Percentiles rank a stretch among this genome's conserved stretches.
These are phyloP conservation scores for Naganishia liquefaciens DNA, from an alignment of 1,284 basidiomycete species.

Conservation along the genomic window DNA sequence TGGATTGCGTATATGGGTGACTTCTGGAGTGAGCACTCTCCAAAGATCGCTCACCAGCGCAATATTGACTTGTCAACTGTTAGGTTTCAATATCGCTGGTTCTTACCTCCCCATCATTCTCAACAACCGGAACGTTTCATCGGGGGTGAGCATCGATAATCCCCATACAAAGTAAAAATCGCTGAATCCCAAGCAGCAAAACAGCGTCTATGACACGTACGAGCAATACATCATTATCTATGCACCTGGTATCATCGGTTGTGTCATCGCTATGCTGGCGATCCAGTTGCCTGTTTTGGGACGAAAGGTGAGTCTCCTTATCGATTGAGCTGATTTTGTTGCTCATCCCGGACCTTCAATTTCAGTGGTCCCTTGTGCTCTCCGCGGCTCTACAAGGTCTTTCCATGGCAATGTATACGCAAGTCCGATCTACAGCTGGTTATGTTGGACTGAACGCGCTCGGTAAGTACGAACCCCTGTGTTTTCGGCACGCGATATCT, in stretches of 20 bases:
- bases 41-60: background rate
- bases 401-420: constrained; percentile 53
- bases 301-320: constrained; percentile 39
- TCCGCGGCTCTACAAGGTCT: constrained; percentile 52
- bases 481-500: background rate
- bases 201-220: constrained; percentile 52
- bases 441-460: constrained; percentile 51
- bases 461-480: background rate
- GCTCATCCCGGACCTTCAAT: background rate
- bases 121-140: constrained; percentile 46
- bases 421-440: constrained; percentile 44
- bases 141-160: constrained; percentile 30
- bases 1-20: constrained; percentile 45
- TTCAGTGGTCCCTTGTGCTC: constrained; percentile 51
- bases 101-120: constrained; percentile 53
- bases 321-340: background rate
- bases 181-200: background rate
- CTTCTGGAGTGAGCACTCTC: constrained; percentile 31
- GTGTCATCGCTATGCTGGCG: constrained; percentile 47
- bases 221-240: constrained; percentile 52
- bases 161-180: no score
- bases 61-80: background rate
- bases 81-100: constrained; percentile 52
- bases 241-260: constrained; percentile 50
- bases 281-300: constrained; percentile 52